These are phyloP conservation scores for Monosporascus ibericus DNA, from an alignment of 2,329 filamentous ascomycete genomes.

Conservation along the genomic window DNA sequence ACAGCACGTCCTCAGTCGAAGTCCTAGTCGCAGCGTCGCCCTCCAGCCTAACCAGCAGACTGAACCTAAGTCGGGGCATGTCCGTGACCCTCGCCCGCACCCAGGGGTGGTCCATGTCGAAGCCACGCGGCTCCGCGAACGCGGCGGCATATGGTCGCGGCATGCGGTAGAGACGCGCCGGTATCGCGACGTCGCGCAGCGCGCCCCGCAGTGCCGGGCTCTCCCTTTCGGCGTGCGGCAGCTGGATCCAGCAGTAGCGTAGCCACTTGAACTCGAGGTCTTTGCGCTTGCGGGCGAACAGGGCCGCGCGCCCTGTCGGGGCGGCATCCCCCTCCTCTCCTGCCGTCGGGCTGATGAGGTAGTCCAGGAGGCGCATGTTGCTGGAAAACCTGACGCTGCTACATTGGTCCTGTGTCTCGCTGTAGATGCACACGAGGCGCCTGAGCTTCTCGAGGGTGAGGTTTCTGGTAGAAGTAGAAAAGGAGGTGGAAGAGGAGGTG, in stretches of 20 bases:
- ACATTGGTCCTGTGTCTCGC: not conserved
- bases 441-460: not conserved
- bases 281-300: not conserved
- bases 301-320: not conserved
- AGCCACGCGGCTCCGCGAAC: not conserved
- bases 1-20: too few relatives aligned
- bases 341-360: too few relatives aligned
- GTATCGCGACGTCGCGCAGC: not conserved
- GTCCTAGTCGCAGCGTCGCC: not conserved
- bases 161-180: not conserved
- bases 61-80: not conserved
- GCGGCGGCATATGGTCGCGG: not conserved
- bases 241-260: not conserved
- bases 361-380: too few relatives aligned
- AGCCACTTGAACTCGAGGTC: not conserved
- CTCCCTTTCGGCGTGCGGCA: not conserved
- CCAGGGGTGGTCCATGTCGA: not conserved
- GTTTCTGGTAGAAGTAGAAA: not conserved
- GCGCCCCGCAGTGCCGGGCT: not conserved
- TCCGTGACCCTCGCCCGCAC: not conserved
- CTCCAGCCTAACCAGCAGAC: not conserved
- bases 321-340: too few relatives aligned
- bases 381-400: not conserved
- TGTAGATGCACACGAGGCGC: not conserved
- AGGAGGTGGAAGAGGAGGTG: not conserved